These are phyloP conservation scores for Fagus crenata DNA, from an alignment of 306 rosid genomes.

Conservation along the genomic window DNA sequence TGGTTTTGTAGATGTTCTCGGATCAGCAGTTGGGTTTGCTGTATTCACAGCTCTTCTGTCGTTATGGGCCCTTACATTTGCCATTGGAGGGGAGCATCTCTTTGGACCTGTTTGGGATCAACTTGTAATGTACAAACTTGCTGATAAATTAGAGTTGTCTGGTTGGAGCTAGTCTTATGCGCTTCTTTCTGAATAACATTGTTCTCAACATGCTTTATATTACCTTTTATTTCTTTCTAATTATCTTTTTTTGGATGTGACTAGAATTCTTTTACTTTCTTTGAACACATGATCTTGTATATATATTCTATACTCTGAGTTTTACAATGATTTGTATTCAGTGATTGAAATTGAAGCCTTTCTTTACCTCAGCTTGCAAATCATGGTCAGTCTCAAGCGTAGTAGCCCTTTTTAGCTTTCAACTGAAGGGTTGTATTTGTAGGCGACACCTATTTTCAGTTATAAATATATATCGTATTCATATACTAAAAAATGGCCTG, in stretches of 20 bases:
- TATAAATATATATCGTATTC: neutral
- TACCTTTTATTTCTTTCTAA: neutral
- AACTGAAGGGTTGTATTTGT: too few species aligned
- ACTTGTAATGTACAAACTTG: slow-evolving; percentile 84
- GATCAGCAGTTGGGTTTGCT: slow-evolving; percentile 79
- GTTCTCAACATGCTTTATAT: neutral
- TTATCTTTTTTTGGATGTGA: neutral
- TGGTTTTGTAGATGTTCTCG: slow-evolving; percentile 49
- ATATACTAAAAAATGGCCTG: neutral
- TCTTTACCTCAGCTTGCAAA: neutral
- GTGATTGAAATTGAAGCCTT: neutral
- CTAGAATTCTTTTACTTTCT: neutral
- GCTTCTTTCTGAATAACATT: neutral
- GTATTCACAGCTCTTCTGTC: slow-evolving; percentile 55
- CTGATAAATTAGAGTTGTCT: slow-evolving; percentile 75
- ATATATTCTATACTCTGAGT: neutral
- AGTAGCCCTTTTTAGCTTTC: neutral
- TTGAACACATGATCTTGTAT: neutral
- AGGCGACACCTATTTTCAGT: neutral
- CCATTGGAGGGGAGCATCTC: slow-evolving; percentile 76
- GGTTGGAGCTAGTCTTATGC: slow-evolving; percentile 66
- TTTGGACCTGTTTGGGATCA: slow-evolving; percentile 87
- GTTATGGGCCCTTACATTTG: slow-evolving; percentile 85
- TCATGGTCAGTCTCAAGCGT: neutral
- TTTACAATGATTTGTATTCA: neutral